Conservation (phyloP, 108 stramenopile genomes). For the Cyclostephanos invisitatus region DNA sequence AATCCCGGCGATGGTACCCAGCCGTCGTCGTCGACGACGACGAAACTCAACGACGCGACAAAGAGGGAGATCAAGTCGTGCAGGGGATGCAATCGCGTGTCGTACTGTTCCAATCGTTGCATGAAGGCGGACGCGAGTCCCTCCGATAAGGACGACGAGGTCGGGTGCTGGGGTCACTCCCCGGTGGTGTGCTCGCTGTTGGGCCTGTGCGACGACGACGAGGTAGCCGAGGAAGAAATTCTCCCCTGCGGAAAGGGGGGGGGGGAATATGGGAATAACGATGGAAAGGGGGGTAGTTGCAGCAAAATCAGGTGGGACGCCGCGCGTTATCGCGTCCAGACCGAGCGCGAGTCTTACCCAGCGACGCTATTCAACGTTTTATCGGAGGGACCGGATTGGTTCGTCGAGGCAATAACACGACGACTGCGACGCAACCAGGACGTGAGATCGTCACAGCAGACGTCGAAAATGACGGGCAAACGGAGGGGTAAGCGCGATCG, state of each 20-base stretch:
- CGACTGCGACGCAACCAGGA: conserved; percentile 21
- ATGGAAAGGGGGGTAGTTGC: background rate
- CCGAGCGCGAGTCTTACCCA: conserved; percentile 85
- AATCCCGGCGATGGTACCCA: conserved; percentile 35
- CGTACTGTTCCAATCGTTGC: conserved; percentile 60
- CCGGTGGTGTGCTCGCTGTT: conserved; percentile 77
- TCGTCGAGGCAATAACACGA: conserved; percentile 34
- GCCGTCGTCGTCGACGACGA: background rate
- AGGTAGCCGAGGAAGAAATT: conserved; percentile 56
- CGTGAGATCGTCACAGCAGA: background rate
- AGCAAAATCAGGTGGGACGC: conserved; percentile 30
- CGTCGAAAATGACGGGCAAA: background rate
- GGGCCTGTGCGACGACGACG: conserved; percentile 73
- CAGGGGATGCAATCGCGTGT: conserved; percentile 67
- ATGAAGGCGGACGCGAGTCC: background rate
- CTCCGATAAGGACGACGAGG: conserved; percentile 33
- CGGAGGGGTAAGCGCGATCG: conserved; percentile 4
- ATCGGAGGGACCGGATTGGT: conserved; percentile 54
- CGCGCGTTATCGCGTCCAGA: conserved; percentile 70
- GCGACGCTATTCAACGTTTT: conserved; percentile 85
- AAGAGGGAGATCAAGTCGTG: conserved; percentile 33
- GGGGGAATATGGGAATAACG: background rate
- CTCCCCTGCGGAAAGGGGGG: conserved; percentile 8
- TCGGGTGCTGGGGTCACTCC: conserved; percentile 54
- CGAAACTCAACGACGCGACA: background rate